phyloP scores from a whole-genome alignment of 2,329 filamentous ascomycete species.

The Fusarium guadeloupense region DNA sequence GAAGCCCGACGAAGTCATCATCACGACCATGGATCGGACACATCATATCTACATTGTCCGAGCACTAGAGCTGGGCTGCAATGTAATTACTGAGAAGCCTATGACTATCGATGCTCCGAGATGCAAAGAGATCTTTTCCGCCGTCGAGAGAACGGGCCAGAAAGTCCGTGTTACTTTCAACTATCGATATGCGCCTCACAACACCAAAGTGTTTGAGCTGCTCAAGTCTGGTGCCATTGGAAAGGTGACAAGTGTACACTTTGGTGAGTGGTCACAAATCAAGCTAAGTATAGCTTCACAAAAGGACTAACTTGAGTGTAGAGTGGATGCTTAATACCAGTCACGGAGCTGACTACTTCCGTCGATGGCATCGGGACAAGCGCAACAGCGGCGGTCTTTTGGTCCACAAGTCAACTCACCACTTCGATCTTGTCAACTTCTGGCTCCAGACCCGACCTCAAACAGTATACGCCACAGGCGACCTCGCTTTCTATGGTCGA shows the following conservation, averaged over 20 bases:
- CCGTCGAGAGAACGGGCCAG: conserved; percentile 46
- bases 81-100: conserved; percentile 71
- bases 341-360: conserved; percentile 70
- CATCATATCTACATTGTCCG: conserved; percentile 69
- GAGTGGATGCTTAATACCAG: conserved; percentile 71
- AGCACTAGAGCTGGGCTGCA: conserved; percentile 66
- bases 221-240: conserved; percentile 65
- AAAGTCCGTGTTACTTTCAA: conserved; percentile 69
- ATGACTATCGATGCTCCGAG: conserved; percentile 69
- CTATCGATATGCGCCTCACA: conserved; percentile 72
- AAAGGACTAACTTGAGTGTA: neutral
- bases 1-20: conserved; percentile 67
- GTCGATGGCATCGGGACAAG: conserved; percentile 70
- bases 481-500: conserved; percentile 67
- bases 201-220: conserved; percentile 67
- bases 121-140: conserved; percentile 58
- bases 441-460: conserved; percentile 65
- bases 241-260: conserved; percentile 65
- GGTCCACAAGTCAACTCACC: conserved; percentile 71
- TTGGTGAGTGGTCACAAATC: conserved; percentile 40
- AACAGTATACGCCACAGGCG: conserved; percentile 67
- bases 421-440: conserved; percentile 71
- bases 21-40: conserved; percentile 70
- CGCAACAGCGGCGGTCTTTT: conserved; percentile 67
- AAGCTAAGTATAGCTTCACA: rapidly evolving